phyloP scores from a whole-genome alignment of 208 protist genomes.

The Trypanosomatidae sp. region DNA sequence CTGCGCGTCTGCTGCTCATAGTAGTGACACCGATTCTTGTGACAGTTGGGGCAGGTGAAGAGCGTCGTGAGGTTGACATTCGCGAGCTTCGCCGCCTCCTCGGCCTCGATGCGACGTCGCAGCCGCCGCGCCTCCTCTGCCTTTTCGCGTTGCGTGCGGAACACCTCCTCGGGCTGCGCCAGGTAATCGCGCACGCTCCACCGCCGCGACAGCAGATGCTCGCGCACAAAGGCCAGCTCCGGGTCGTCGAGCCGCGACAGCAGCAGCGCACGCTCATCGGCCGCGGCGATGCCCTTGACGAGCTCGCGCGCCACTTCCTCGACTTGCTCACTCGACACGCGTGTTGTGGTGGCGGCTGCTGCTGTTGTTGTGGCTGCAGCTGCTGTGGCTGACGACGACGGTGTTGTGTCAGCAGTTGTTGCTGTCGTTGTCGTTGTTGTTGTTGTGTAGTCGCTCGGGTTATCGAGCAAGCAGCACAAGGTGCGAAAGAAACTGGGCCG shows the following conservation, averaged over 20 bases:
- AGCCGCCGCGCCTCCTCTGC: constrained; percentile 76
- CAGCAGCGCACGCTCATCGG: constrained; percentile 79
- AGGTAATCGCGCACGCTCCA: constrained; percentile 82
- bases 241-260: constrained; percentile 76
- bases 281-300: constrained; percentile 24
- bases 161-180: constrained; percentile 84
- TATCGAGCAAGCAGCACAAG: too few species aligned
- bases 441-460: too few species aligned
- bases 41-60: constrained; percentile 80
- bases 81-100: constrained; percentile 54
- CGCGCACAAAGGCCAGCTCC: constrained; percentile 53
- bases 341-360: too few species aligned
- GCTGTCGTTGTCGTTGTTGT: too few species aligned
- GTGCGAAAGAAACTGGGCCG: too few species aligned
- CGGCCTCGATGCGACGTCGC: constrained; percentile 61
- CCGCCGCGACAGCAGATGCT: constrained; percentile 85
- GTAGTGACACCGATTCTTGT: constrained; percentile 72
- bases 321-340: too few species aligned
- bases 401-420: too few species aligned
- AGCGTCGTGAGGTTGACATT: constrained; percentile 32
- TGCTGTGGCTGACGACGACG: too few species aligned
- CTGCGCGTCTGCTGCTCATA: constrained; percentile 93
- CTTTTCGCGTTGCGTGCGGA: constrained; percentile 91
- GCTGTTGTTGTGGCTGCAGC: too few species aligned
- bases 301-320: constrained; percentile 33